These are phyloP conservation scores for Pythium chondricola DNA, from an alignment of 352 stramenopile species.

Conservation along the genomic window DNA sequence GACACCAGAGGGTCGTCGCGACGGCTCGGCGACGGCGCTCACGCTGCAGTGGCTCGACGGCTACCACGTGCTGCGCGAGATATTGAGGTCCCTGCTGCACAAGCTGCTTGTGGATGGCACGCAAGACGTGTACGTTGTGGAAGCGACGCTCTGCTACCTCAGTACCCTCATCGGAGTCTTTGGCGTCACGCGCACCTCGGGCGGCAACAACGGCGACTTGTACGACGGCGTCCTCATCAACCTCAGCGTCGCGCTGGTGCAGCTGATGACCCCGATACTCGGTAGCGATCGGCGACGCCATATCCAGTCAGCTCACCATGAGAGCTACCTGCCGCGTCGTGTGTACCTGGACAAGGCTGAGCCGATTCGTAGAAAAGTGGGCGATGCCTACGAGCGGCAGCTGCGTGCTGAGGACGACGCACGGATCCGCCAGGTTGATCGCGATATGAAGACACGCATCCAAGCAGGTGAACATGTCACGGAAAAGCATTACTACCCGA, in stretches of 20 bases:
- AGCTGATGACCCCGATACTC: conserved; percentile 31
- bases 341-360: conserved; percentile 29
- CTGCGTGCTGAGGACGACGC: conserved; percentile 6
- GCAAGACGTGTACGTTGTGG: conserved; percentile 43
- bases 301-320: conserved; percentile 54
- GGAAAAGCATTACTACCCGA: conserved; percentile 39
- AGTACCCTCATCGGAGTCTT: conserved; percentile 23
- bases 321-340: conserved; percentile 33
- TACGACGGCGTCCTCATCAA: conserved; percentile 72
- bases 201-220: conserved; percentile 36
- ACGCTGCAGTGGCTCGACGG: conserved; percentile 46
- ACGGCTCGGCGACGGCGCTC: conserved; percentile 22
- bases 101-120: conserved; percentile 19
- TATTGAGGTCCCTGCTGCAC: too few species aligned
- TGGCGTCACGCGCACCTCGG: conserved; percentile 36
- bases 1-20: conserved; percentile 16
- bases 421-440: background rate
- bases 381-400: conserved; percentile 5
- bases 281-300: conserved; percentile 13
- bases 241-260: conserved; percentile 41
- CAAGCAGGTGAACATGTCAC: background rate
- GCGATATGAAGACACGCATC: background rate
- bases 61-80: conserved; percentile 26
- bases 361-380: conserved; percentile 10
- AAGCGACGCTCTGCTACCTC: conserved; percentile 60